Evolutionary conservation across 179 eudicot genomes (phyloP), one percentile per base, ranked within the genome.

Genomic region (Beta lomatogona): DNA sequence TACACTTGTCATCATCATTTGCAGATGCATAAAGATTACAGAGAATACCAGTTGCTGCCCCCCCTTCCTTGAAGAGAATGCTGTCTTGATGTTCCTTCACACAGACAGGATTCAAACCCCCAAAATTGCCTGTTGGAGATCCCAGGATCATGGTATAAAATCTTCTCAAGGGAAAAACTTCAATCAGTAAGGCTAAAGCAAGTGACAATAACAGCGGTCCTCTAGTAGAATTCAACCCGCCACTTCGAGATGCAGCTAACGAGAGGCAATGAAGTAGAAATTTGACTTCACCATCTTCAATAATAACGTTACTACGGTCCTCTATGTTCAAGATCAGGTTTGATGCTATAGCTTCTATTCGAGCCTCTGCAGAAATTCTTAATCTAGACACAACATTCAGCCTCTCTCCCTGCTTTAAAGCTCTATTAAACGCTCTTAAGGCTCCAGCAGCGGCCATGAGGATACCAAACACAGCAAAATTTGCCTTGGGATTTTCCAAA

Each of bases 361-460:
- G 82, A 79, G 88, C 76, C 83, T 90, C 89, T 5, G 96, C 98
- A 46, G 88, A 88, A 81, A 57, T 80, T 76, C 86, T 91, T 61
- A 93, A 79, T 58, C 76, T 80, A 1, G 86, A 81, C 78, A 86
- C 79, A 53, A 61, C 28, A 76, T 55, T 73, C 22, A 44, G 70
- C 80, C 85, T 77, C 55, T 79, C 82, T 69, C 80, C 86, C 71
- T 79, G 87, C 67, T 83, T 81, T 67, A 81, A 79, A 72, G 89
- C 90, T 85, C 90, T 88, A 81, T 77, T 91, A 15, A 83, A 80
- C 79, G 92, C 92, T 83, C 97, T 91, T 73, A 94, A 84, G 53
- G 89, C 94, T 69, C 99, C 99, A 58, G 91, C 98, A 46, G 99
- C 88, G 80, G 90, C 97, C 98, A 96, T 94, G 78, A 93, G 86